Percentiles rank a stretch among this genome's conserved stretches.
These are phyloP conservation scores for Mesembryanthemum crystallinum DNA, from an alignment of 148 eudicot genomes.

Conservation along the genomic window DNA sequence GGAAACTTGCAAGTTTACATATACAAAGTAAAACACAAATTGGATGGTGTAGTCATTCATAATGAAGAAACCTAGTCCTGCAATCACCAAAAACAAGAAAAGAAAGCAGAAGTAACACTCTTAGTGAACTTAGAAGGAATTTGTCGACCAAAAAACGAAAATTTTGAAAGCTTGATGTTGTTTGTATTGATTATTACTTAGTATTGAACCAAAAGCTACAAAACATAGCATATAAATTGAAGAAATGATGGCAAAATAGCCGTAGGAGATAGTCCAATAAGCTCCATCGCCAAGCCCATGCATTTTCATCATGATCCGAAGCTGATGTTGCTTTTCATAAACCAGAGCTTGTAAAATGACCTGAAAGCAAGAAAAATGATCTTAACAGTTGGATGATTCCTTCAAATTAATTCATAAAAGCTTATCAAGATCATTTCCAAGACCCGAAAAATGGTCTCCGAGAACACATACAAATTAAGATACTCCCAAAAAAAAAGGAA, in stretches of 20 bases:
- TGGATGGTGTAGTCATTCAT: constrained; percentile 72
- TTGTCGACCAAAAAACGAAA: background rate
- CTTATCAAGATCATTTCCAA: background rate
- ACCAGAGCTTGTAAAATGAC: constrained; percentile 64
- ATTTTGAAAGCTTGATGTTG: background rate
- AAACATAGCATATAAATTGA: constrained; percentile 68
- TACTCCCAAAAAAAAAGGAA: background rate
- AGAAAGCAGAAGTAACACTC: background rate
- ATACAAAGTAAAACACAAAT: constrained; percentile 67
- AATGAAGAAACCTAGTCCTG: constrained; percentile 65
- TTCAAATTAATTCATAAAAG: background rate
- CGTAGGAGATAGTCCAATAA: constrained; percentile 81
- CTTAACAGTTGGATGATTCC: background rate
- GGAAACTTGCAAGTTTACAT: constrained; percentile 74
- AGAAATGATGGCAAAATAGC: constrained; percentile 65
- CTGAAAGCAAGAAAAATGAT: constrained; percentile 34
- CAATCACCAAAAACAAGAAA: constrained; percentile 19
- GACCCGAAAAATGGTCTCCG: background rate
- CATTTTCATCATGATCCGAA: constrained; percentile 97
- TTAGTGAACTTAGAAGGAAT: background rate
- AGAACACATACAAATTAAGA: no score
- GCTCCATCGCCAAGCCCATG: constrained; percentile 92
- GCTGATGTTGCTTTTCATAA: constrained; percentile 78
- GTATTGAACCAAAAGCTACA: constrained; percentile 61
- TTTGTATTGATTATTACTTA: constrained; percentile 43